Evolutionary conservation across 1,284 basidiomycete genomes (phyloP), one percentile per base, ranked within the genome.

Genomic region (Ustilago loliicola): DNA sequence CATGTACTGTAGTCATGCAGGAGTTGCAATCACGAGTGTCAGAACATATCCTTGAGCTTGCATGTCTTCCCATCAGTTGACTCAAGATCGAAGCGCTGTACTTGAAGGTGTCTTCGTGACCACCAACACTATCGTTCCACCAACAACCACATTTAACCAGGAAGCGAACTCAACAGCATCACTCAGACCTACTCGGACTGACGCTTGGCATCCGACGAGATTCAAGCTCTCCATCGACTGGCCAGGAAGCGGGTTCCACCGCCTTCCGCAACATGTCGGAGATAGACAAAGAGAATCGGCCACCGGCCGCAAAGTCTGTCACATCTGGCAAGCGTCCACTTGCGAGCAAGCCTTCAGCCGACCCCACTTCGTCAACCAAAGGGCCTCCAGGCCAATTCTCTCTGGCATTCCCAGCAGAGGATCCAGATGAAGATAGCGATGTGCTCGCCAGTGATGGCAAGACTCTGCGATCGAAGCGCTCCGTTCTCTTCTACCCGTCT

Each of bases 401-500:
- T 23, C 15, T 71, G 19, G 67, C 53, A 4, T 76, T 76, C n/a
- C 73, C 73, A 23, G 58, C 62, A 21, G 54, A 53, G 7, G 65
- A 76, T 47, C 68, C 64, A 9, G 58, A 67, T 13, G 65, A 67
- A 34, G 68, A 71, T 38, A 64, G 61, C 5, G 73, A 76, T 54
- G 65, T 67, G 38, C 61, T 76, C n/a, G 73, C 56, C 5, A 48
- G 21, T 47, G 65, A 71, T 52, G 67, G 66, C 53, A 77, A 72
- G 59, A 68, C 66, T 15, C 36, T 77, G 56, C 61, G 68, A 27
- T 50, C 52, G 5, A 74, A 59, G 27, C 57, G 68, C 15, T 68
- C 72, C 3, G 60, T 58, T 1, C 71, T 78, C 51, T 70, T 78
- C 62, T 81, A 81, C 27, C 77, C 75, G 5, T 77, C 80, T 13